phyloP scores from a whole-genome alignment of 495 filamentous ascomycete species.

The Astrothelium macrocarpum region DNA sequence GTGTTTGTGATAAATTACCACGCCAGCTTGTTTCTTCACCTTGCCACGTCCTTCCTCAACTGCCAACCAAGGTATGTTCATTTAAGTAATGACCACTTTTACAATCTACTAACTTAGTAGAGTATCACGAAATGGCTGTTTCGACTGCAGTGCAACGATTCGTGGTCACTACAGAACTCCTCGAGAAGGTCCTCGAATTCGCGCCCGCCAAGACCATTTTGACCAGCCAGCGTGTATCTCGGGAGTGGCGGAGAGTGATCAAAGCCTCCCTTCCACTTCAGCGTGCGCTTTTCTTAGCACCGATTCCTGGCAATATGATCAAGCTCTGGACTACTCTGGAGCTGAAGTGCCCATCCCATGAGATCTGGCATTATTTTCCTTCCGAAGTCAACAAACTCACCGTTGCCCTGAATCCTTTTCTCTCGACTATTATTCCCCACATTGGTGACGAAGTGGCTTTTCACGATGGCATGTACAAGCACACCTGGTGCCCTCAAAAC shows the following conservation, averaged over 20 bases:
- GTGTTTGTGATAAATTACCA: no score
- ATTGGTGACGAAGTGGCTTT: neutral
- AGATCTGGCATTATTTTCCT: neutral
- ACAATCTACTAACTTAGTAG: no score
- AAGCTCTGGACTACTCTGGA: neutral
- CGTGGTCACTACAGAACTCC: conserved; percentile 7
- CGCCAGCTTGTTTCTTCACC: no score
- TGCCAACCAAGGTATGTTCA: neutral
- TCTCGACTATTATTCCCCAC: neutral
- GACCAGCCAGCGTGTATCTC: conserved; percentile 9
- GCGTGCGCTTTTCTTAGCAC: conserved; percentile 8
- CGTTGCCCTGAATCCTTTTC: neutral
- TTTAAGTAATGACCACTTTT: neutral
- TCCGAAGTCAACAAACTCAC: neutral
- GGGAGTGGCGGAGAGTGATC: conserved; percentile 1
- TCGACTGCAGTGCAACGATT: neutral
- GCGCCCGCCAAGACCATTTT: conserved; percentile 8
- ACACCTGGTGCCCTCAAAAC: neutral
- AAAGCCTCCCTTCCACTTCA: neutral
- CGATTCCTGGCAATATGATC: neutral
- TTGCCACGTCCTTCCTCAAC: no score
- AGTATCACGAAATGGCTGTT: neutral
- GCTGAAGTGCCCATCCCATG: no score
- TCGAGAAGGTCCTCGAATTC: conserved; percentile 7
- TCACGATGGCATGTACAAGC: neutral